Evolutionary conservation across 2,329 filamentous ascomycete species (phyloP), one percentile per base, ranked within the genome.

Genomic region (Cercospora nicotianae): DNA sequence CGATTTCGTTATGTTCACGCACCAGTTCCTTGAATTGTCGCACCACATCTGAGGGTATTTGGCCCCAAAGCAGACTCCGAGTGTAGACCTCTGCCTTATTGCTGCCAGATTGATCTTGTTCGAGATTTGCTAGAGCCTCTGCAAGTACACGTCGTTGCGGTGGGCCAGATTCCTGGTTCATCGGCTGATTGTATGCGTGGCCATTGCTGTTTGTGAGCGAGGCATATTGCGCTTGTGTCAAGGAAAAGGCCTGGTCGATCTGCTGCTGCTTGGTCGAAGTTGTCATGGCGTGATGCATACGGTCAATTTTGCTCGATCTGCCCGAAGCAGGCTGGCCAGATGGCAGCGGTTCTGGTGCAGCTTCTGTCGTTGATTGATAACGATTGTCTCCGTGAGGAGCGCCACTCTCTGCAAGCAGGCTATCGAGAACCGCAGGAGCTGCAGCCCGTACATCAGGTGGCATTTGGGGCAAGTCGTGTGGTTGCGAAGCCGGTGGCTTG

Each of bases 11-110:
- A 30, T 75, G 73, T 55, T 95, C 91, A 72, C 91, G 88, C 74
- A 97, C 91, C 87, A 96, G 93, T 80, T 92, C 91, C 75, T 91
- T 92, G 83, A 98, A 98, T 79, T 94, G 93, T 74, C 90, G 89
- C 64, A 99, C 93, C 60, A 98, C 93, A 72, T 98, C 93, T 74
- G 89, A 87, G 13, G 95, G 94, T 74, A 98, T 94, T 80, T 94
- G 92, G 77, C 97, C 93, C 92, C 93, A 97, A 67, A 98, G 88
- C 69, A 98, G 86, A 70, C 93, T 96, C 67, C 94, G 88, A 36
- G 94, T 96, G 82, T 97, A 97, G 51, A 97, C 92, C 75, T 97
- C 93, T 66, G 94, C 91, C 59, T 90, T 91, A 53, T 66, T 71
- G 59, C 68, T 72, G 20, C 61, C 65, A 23, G 60, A 61, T 75